Evolutionary conservation across 345 rosid species (phyloP).

Genomic region (Theobroma cacao): DNA sequence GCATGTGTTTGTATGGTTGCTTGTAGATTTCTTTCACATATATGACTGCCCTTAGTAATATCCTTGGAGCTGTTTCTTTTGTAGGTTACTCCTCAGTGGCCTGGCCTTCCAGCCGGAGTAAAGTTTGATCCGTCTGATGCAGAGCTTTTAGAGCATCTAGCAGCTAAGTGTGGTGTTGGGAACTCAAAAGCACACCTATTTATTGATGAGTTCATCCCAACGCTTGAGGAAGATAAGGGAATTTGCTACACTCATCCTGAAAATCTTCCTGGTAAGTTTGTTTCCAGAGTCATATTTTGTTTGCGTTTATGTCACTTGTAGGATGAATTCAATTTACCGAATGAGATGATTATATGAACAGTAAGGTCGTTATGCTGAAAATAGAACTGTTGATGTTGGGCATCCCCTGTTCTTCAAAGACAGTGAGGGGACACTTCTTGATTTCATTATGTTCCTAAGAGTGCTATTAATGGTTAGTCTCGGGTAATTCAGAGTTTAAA

Average conservation of each 20-base stretch:
- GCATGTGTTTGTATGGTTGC: not conserved
- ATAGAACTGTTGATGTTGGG: not conserved
- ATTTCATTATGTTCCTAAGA: not conserved
- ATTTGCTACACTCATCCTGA: conserved; percentile 90
- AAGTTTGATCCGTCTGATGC: conserved; percentile 93
- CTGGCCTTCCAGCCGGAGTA: conserved; percentile 89
- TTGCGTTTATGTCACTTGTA: not conserved
- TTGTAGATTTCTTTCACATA: not conserved
- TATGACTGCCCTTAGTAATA: not conserved
- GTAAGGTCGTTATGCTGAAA: not conserved
- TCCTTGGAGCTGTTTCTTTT: conserved; percentile 8
- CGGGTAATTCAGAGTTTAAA: not conserved
- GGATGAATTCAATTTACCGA: not conserved
- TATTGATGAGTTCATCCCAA: conserved; percentile 68
- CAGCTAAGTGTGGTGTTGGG: conserved; percentile 70
- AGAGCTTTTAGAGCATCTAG: conserved; percentile 68
- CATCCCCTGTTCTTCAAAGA: not conserved
- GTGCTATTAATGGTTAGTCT: conserved; percentile 3
- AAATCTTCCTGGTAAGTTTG: conserved; percentile 74
- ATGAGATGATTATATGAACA: not conserved
- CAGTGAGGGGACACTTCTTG: not conserved
- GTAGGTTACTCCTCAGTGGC: conserved; percentile 74
- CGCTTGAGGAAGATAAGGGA: conserved; percentile 62
- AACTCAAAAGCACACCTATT: conserved; percentile 47
- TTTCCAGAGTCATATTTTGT: not conserved